phyloP scores from a whole-genome alignment of 2,329 filamentous ascomycete genomes.

The Fusarium globosum region DNA sequence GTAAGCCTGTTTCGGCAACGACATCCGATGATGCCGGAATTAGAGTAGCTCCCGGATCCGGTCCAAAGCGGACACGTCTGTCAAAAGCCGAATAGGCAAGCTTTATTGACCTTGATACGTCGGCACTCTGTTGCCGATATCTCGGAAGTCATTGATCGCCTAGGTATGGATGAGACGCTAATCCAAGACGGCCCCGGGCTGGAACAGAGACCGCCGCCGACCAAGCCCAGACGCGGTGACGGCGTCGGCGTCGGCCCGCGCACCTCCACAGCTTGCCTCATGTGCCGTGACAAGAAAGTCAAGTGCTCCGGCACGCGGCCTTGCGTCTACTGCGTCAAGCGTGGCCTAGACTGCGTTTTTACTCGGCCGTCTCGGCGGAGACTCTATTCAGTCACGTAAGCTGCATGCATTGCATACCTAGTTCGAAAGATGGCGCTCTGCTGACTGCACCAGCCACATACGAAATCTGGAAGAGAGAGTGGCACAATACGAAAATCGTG shows the following conservation, averaged over 20 bases:
- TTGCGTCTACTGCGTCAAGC: conserved; percentile 26
- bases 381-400: conserved; percentile 24
- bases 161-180: neutral
- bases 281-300: conserved; percentile 5
- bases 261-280: neutral
- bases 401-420: neutral
- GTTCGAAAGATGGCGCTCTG: neutral
- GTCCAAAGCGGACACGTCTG: neutral
- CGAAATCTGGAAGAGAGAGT: neutral
- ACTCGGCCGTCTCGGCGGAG: conserved; percentile 19
- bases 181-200: neutral
- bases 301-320: conserved; percentile 30
- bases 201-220: neutral
- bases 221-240: neutral
- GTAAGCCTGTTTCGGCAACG: neutral
- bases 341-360: conserved; percentile 20
- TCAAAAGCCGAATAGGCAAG: neutral
- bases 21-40: neutral
- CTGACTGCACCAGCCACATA: neutral
- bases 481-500: neutral
- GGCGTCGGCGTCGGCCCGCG: neutral
- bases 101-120: neutral
- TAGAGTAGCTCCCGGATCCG: neutral
- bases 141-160: neutral
- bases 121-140: neutral